A percentile compares a stretch with the other conserved stretches of the same genome.
phyloP scores from a whole-genome alignment of 176 grass and related monocot genomes.

The maize (Zea mays) region DNA sequence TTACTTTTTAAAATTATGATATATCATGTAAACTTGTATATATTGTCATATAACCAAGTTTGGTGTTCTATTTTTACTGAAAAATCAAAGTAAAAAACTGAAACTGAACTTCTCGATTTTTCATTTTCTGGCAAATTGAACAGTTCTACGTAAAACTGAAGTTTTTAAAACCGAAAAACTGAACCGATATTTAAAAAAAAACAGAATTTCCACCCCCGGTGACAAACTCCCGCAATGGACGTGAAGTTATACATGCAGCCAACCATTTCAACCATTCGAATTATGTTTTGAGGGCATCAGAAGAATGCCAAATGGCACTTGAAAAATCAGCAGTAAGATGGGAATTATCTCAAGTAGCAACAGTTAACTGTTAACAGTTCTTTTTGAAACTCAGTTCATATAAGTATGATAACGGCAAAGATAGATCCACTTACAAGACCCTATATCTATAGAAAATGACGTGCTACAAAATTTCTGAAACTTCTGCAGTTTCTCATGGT shows the following conservation, averaged over 20 bases:
- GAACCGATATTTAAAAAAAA: too few species aligned
- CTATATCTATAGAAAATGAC: background rate
- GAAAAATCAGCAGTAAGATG: background rate
- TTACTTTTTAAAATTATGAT: too few species aligned
- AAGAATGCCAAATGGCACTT: background rate
- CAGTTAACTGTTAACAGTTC: background rate
- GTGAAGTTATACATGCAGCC: background rate
- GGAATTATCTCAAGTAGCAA: constrained; percentile 3
- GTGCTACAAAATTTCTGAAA: constrained; percentile 25
- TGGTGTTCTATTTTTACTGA: too few species aligned
- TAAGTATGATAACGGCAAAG: background rate
- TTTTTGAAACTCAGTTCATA: background rate
- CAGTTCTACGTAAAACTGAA: too few species aligned
- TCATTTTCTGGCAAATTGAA: too few species aligned
- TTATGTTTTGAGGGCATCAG: background rate
- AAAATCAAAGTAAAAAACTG: too few species aligned
- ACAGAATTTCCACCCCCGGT: too few species aligned
- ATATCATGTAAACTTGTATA: too few species aligned
- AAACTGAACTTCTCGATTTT: too few species aligned
- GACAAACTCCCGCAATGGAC: background rate
- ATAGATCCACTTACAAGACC: background rate
- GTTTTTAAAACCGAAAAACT: too few species aligned
- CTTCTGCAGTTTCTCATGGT: constrained; percentile 25
- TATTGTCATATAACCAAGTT: too few species aligned
- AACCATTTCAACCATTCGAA: background rate